Conservation (phyloP, 192 early-diverging fungal species). For the Diversispora epigaea region DNA sequence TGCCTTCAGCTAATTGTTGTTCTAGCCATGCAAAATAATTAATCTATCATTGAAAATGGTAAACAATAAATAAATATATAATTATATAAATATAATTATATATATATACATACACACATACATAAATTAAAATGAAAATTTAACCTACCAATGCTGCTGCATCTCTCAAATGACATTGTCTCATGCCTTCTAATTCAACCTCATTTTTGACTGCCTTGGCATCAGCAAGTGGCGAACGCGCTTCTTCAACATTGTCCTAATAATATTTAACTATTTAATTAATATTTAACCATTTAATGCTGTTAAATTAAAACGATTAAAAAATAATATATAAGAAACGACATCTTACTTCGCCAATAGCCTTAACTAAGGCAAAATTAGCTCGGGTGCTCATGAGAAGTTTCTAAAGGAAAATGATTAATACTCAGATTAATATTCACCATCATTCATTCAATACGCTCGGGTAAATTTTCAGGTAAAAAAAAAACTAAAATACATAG, state of each 20-base stretch:
- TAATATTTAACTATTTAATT: background rate
- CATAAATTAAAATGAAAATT: background rate
- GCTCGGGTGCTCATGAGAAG: constrained; percentile 65
- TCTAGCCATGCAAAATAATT: constrained; percentile 91
- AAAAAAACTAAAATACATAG: constrained; percentile 1
- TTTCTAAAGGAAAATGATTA: constrained; percentile 37
- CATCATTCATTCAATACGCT: no score
- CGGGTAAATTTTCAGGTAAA: no score
- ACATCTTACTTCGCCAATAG: constrained; percentile 60
- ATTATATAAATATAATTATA: background rate
- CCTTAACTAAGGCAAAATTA: constrained; percentile 72
- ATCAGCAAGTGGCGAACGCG: constrained; percentile 68
- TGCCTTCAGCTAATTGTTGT: constrained; percentile 72
- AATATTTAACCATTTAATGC: background rate
- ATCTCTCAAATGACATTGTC: constrained; percentile 87
- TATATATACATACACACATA: background rate
- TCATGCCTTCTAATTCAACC: constrained; percentile 88
- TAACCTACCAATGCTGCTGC: constrained; percentile 77
- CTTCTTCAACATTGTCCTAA: constrained; percentile 52
- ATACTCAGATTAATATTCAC: no score
- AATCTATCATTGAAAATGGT: background rate
- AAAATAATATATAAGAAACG: background rate
- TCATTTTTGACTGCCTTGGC: constrained; percentile 94
- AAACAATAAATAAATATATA: background rate
- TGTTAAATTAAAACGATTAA: background rate